These are phyloP conservation scores for Plasmopara muralis DNA, from an alignment of 352 stramenopile genomes.

Conservation along the genomic window DNA sequence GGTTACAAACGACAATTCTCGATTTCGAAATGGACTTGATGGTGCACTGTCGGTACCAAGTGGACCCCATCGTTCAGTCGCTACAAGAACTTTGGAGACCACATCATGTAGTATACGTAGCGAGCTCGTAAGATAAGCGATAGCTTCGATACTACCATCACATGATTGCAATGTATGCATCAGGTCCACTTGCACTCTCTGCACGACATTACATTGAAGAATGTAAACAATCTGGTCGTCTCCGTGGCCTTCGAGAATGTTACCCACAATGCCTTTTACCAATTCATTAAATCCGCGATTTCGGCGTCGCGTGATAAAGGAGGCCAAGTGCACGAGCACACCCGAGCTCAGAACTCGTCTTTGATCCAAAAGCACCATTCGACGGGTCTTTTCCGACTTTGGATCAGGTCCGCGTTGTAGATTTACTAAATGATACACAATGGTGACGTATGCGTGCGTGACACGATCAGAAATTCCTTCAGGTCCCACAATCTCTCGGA, in stretches of 20 bases:
- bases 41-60: neutral
- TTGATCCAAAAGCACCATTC: conserved; percentile 36
- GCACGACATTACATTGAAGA: conserved; percentile 49
- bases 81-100: conserved; percentile 11
- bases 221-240: conserved; percentile 52
- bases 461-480: conserved; percentile 37
- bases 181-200: conserved; percentile 39
- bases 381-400: conserved; percentile 18
- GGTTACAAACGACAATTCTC: conserved; percentile 2
- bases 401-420: conserved; percentile 11
- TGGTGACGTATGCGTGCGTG: conserved; percentile 48
- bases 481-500: conserved; percentile 40
- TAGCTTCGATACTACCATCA: neutral
- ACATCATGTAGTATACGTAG: conserved; percentile 16
- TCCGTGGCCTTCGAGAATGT: conserved; percentile 33
- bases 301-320: conserved; percentile 30
- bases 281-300: conserved; percentile 35
- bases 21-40: conserved; percentile 5
- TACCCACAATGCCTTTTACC: conserved; percentile 44
- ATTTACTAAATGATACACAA: conserved; percentile 50
- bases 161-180: conserved; percentile 8
- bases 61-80: conserved; percentile 11
- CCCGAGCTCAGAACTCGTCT: conserved; percentile 45
- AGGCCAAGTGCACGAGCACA: conserved; percentile 42
- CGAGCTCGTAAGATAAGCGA: conserved; percentile 10